Evolutionary conservation across 2,329 filamentous ascomycete species (phyloP).

Genomic region (Pleomassaria siparia): DNA sequence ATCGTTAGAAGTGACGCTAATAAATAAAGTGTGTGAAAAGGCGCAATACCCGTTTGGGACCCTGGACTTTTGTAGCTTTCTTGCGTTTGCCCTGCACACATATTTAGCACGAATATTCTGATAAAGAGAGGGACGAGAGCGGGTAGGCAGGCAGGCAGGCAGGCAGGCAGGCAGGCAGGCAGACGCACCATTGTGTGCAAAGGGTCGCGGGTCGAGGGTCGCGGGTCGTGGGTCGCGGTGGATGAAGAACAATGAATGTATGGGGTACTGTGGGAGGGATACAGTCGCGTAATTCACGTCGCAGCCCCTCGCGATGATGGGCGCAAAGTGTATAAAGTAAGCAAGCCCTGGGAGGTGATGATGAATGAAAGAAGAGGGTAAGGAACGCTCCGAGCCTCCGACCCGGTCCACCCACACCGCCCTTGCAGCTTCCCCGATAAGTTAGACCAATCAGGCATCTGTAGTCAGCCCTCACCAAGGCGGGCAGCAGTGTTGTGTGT

Average conservation of each 20-base stretch:
- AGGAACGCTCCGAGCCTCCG: constrained; percentile 13
- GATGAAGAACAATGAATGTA: background rate
- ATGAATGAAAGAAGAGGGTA: no score
- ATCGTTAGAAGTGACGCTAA: constrained; percentile 14
- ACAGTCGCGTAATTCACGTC: background rate
- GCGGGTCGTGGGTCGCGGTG: background rate
- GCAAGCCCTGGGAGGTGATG: background rate
- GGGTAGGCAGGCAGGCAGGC: no score
- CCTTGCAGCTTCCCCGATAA: constrained; percentile 25
- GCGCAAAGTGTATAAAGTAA: background rate
- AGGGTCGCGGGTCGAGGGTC: no score
- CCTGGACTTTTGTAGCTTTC: constrained; percentile 76
- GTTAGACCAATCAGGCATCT: constrained; percentile 1
- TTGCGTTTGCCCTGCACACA: constrained; percentile 78
- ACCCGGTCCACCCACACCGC: constrained; percentile 25
- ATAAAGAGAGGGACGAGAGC: no score
- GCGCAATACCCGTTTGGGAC: constrained; percentile 72
- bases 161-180: no score
- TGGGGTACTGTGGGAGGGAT: background rate
- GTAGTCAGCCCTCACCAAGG: constrained; percentile 10
- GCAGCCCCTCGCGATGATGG: constrained; percentile 9
- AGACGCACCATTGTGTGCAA: constrained; percentile 3
- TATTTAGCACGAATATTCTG: constrained; percentile 19
- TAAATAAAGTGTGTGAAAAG: constrained; percentile 6
- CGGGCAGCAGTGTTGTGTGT: constrained; percentile 13